Base-by-base conservation (phyloP, 768 basidiomycete genomes). In the Amanita muscaria region DNA sequence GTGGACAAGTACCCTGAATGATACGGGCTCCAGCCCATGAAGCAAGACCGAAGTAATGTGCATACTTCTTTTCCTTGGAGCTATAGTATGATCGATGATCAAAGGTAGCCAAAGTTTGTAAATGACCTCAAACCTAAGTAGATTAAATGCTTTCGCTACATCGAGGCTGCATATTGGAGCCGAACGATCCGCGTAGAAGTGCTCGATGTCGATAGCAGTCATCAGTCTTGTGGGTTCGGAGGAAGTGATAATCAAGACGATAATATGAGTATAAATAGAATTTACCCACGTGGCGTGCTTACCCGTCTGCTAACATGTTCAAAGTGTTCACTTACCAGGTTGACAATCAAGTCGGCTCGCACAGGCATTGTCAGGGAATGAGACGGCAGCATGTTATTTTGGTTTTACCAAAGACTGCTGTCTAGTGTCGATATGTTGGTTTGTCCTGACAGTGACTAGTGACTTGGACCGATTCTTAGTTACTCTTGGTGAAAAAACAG, bases 11-110 rank as follows among this genome's bases (percentile, higher is more conserved):
- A 65, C 69, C 69, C 65, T 88, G 83, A 44, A 89, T 84, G 62
- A 92, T 83, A 31, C 83, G 73, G 40, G 77, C 84, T 22, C 89
- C 89, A 0, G 84, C 84, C 89, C 89, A 92, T 1, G 80, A 78
- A 5, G 88, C 88, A 51, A 76, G 56, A 15, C 70, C 73, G 11
- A 88, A 40, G 55, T 74, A 79, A 61, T 91, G 86, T 2, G 83
- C 74, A 54, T 92, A 92, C 48, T 80, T 73, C 64, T 87, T 83
- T 56, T 91, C 88, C 52, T 72, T 73, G 4, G 75, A 66, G 41
- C 87, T 90, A 44, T 8, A n/a, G 25, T 3, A 27, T 24, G 44
- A 15, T 34, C 31, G 21, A 5, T 35, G 39, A 30, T 43, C n/a
- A 30, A 36, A 22, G 15, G 40, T 47, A 49, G 37, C 44, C 44